A percentile compares a stretch with the other conserved stretches of the same genome.
Evolutionary conservation across 2,329 filamentous ascomycete species (phyloP).

Genomic region (Sphaerulina vaccinii): DNA sequence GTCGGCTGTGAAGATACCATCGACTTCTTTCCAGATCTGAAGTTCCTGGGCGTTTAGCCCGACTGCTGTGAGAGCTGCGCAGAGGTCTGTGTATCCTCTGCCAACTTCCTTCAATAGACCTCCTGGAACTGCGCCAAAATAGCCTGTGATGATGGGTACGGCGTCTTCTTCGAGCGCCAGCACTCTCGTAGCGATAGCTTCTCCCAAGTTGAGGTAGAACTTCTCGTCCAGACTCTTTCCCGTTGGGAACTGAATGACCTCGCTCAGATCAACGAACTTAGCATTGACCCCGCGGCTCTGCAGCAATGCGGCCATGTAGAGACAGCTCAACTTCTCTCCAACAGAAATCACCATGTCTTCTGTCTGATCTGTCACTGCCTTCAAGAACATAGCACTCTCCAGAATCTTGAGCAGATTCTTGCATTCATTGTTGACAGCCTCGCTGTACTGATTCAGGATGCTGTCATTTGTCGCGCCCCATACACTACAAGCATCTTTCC

Average conservation of each 20-base stretch:
- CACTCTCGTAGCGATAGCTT: slow-evolving; percentile 44
- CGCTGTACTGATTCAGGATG: slow-evolving; percentile 56
- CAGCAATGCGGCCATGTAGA: slow-evolving; percentile 82
- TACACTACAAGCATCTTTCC: slow-evolving; percentile 46
- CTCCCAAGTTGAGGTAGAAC: slow-evolving; percentile 48
- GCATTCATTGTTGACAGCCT: slow-evolving; percentile 75
- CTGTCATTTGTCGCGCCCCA: slow-evolving; percentile 33
- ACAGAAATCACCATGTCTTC: slow-evolving; percentile 81
- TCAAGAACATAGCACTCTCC: slow-evolving; percentile 59
- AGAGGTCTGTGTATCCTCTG: slow-evolving; percentile 94
- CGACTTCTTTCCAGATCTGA: slow-evolving; percentile 98
- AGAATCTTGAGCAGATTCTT: slow-evolving; percentile 73
- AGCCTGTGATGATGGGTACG: slow-evolving; percentile 68
- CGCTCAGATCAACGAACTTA: slow-evolving; percentile 85
- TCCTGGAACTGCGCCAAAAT: slow-evolving; percentile 90
- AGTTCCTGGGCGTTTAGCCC: slow-evolving; percentile 83
- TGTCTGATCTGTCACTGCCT: slow-evolving; percentile 52
- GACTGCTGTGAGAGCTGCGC: slow-evolving; percentile 86
- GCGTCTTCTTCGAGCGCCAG: slow-evolving; percentile 45
- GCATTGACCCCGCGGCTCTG: slow-evolving; percentile 78
- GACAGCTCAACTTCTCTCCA: slow-evolving; percentile 92
- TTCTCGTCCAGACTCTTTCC: slow-evolving; percentile 45
- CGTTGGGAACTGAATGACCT: slow-evolving; percentile 66
- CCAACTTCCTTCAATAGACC: slow-evolving; percentile 89
- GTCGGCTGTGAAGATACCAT: slow-evolving; percentile 87